Evolutionary conservation across 176 grass and related monocot species (phyloP), one percentile per base, ranked within the genome.

Genomic region (Oryza glumipatula): DNA sequence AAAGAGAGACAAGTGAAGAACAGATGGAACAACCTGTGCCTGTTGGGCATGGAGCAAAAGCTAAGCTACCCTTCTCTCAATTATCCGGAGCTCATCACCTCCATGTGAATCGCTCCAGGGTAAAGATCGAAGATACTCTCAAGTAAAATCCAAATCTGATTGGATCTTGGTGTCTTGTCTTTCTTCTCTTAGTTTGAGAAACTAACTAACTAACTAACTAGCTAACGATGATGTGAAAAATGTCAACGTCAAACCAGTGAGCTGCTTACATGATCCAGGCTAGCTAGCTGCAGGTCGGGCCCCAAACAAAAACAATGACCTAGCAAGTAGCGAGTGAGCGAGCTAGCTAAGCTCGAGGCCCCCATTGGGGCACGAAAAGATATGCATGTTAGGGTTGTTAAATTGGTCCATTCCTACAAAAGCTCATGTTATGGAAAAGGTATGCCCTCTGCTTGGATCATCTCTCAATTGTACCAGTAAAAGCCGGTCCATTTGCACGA

Each of bases 361-460:
- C 73, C 68, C 78, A 86, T 86, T 82, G 67, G 88, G 72, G 56
- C 67, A 77, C 78, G 15, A 38, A 30, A 47, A 83, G 58, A 69
- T 49, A 11, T 7, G 11, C 33, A 67, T 68, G 21, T 76, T 82
- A 66, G 63, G 77, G 30, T 82, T 23, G 79, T 74, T 90, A 82
- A 83, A 75, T 60, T 45, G 68, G 74, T 87, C 84, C 69, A 79
- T 87, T 78, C 76, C 47, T 13, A 41, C 74, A 74, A 90, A 90
- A 90, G 84, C 61, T 75, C 41, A 60, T 82, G 79, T 48, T 63
- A 28, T 76, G 47, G 68, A 87, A 80, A 87, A 54, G 63, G 58
- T 11, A 23, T 63, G 56, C 56, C 26, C 48, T 69, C 33, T 73
- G 74, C 80, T 90, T 87, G 75, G 1, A 74, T 90, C 88, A 90